Percentiles rank a stretch among this genome's conserved stretches.
These are phyloP conservation scores for Ophiostoma perfectum DNA, from an alignment of 2,329 filamentous ascomycete genomes.

Conservation along the genomic window DNA sequence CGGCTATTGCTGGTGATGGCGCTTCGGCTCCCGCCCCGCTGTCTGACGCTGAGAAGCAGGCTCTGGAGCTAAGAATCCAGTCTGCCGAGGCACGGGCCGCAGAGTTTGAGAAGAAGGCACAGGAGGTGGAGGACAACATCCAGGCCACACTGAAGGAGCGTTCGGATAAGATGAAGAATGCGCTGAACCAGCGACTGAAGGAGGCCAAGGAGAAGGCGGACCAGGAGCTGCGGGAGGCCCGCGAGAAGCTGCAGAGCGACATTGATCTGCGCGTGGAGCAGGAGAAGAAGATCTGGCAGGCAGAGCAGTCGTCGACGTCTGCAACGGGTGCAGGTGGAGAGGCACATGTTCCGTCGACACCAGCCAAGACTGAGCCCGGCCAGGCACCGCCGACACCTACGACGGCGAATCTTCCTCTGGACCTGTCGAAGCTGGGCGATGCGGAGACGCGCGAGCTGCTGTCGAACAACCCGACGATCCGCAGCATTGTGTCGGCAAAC, in stretches of 20 bases:
- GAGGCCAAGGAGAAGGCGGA: constrained; percentile 55
- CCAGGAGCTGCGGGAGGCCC: constrained; percentile 47
- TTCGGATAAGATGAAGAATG: constrained; percentile 63
- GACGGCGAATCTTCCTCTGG: constrained; percentile 28
- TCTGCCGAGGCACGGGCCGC: constrained; percentile 56
- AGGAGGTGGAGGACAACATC: constrained; percentile 59
- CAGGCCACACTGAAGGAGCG: constrained; percentile 57
- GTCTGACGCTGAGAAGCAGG: constrained; percentile 54
- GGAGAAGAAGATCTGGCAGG: constrained; percentile 57
- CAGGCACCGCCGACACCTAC: constrained; percentile 36
- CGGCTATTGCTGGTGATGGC: background rate
- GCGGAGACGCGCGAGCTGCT: constrained; percentile 53
- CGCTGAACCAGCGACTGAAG: constrained; percentile 63
- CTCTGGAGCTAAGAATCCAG: constrained; percentile 57
- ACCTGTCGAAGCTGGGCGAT: constrained; percentile 49
- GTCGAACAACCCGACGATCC: constrained; percentile 51
- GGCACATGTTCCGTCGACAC: constrained; percentile 5
- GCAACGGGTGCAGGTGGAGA: background rate
- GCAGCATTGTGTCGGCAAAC: constrained; percentile 54
- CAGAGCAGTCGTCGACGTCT: constrained; percentile 41
- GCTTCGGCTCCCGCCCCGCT: constrained; percentile 31
- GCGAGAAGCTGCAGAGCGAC: constrained; percentile 46
- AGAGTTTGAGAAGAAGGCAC: constrained; percentile 59
- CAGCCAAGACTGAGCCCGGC: constrained; percentile 19
- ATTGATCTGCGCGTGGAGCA: constrained; percentile 52